Conservation (phyloP, 768 basidiomycete species). For the Russula griseocarnosa region DNA sequence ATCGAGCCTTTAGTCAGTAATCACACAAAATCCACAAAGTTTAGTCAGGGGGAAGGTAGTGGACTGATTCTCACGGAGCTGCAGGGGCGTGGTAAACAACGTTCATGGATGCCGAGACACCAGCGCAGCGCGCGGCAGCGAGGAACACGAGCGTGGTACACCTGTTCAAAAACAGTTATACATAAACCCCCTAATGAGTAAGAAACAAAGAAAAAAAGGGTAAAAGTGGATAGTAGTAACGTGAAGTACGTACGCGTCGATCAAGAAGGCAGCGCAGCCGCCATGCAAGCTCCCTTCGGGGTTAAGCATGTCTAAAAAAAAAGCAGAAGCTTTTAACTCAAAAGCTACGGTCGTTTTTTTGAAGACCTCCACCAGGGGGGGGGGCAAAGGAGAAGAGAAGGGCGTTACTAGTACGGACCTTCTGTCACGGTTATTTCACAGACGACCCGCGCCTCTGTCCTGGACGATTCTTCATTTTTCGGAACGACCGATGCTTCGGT, state of each 20-base stretch:
- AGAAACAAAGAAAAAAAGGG: too few relatives aligned
- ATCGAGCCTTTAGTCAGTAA: not conserved
- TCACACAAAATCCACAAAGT: too few relatives aligned
- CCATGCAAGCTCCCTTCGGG: slow-evolving; percentile 29
- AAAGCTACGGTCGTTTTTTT: too few relatives aligned
- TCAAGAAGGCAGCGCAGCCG: slow-evolving; percentile 31
- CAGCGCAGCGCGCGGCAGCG: slow-evolving; percentile 6
- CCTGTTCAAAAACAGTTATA: too few relatives aligned
- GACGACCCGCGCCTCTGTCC: slow-evolving; percentile 34
- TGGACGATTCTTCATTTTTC: slow-evolving; percentile 34
- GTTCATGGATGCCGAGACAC: slow-evolving; percentile 28
- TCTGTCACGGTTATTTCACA: slow-evolving; percentile 32
- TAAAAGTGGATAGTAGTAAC: too few relatives aligned
- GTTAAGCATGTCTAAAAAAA: slow-evolving; percentile 34
- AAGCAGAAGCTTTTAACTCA: too few relatives aligned
- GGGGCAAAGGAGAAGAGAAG: too few relatives aligned
- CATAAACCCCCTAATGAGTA: too few relatives aligned
- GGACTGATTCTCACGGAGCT: slow-evolving; percentile 14
- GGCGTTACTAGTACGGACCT: slow-evolving; percentile 30
- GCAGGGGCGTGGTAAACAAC: slow-evolving; percentile 30
- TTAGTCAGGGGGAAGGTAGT: too few relatives aligned
- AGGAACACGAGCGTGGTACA: slow-evolving; percentile 28
- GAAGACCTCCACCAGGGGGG: too few relatives aligned
- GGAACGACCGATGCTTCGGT: slow-evolving; percentile 31
- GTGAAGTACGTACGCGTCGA: slow-evolving; percentile 31